Conservation (phyloP, 2,329 filamentous ascomycete species). For the Scytalidium lignicola region DNA sequence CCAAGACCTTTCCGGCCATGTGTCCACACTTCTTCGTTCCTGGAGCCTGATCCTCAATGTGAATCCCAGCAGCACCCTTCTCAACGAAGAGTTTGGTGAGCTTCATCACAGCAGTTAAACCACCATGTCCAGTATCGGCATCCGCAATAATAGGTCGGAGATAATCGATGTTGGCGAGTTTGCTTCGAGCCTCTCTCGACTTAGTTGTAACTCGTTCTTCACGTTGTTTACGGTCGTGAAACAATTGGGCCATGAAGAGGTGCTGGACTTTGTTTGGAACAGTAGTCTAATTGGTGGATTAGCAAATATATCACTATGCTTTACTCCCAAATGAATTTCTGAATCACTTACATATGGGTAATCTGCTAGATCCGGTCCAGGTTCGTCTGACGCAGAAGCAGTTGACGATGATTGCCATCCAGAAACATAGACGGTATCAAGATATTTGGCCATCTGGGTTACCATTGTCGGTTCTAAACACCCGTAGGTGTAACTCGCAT, state of each 20-base stretch:
- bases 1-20: conserved; percentile 97
- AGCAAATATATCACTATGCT: neutral
- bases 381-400: conserved; percentile 90
- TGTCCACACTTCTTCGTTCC: conserved; percentile 99
- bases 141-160: conserved; percentile 94
- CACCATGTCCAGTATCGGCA: conserved; percentile 94
- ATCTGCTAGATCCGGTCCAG: conserved; percentile 94
- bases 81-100: conserved; percentile 97
- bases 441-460: conserved; percentile 98
- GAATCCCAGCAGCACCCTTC: conserved; percentile 93
- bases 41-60: conserved; percentile 97
- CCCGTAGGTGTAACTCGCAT: conserved; percentile 92
- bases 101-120: conserved; percentile 98
- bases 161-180: conserved; percentile 81
- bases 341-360: conserved; percentile 74
- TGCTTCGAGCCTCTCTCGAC: conserved; percentile 60
- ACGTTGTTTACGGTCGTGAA: conserved; percentile 98
- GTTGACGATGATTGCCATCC: conserved; percentile 99
- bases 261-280: conserved; percentile 98
- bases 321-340: neutral
- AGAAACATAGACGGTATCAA: conserved; percentile 97
- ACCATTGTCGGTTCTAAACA: conserved; percentile 98
- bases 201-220: conserved; percentile 77
- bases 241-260: conserved; percentile 96
- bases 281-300: conserved; percentile 71